Conservation (phyloP, 1,284 basidiomycete species). For the Limonomyces culmigenus region DNA sequence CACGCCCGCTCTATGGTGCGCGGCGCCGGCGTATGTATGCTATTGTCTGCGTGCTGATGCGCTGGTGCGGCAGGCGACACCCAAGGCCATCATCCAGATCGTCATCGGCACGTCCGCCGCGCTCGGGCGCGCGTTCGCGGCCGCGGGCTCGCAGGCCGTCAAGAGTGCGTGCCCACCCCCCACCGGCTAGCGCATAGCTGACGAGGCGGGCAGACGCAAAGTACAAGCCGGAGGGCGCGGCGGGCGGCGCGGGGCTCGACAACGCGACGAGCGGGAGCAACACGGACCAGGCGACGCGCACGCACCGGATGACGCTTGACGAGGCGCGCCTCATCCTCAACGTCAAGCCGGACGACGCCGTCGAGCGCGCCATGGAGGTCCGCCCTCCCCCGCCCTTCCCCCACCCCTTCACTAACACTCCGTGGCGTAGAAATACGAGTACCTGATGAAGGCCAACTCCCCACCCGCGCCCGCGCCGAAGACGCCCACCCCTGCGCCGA, state of each 20-base stretch:
- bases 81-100: conserved; percentile 70
- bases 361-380: conserved; percentile 64
- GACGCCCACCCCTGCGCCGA: conserved; percentile 18
- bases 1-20: too few relatives aligned
- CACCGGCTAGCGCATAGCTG: too few relatives aligned
- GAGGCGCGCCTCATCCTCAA: conserved; percentile 94
- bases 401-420: not conserved
- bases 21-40: too few relatives aligned
- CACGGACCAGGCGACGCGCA: conserved; percentile 64
- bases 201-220: conserved; percentile 56
- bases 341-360: conserved; percentile 56
- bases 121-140: conserved; percentile 81
- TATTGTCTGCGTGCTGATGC: too few relatives aligned
- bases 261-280: conserved; percentile 56
- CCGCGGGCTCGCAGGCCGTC: conserved; percentile 84
- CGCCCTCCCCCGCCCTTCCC: conserved; percentile 10
- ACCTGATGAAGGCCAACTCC: conserved; percentile 80
- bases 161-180: conserved; percentile 56
- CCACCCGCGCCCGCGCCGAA: conserved; percentile 42
- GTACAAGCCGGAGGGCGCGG: conserved; percentile 43
- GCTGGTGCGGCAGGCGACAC: conserved; percentile 49
- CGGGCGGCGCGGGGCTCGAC: conserved; percentile 47
- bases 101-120: conserved; percentile 68
- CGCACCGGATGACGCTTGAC: conserved; percentile 88
- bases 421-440: conserved; percentile 70